These are phyloP conservation scores for Sparassis latifolia DNA, from an alignment of 1,284 basidiomycete species.

Conservation along the genomic window DNA sequence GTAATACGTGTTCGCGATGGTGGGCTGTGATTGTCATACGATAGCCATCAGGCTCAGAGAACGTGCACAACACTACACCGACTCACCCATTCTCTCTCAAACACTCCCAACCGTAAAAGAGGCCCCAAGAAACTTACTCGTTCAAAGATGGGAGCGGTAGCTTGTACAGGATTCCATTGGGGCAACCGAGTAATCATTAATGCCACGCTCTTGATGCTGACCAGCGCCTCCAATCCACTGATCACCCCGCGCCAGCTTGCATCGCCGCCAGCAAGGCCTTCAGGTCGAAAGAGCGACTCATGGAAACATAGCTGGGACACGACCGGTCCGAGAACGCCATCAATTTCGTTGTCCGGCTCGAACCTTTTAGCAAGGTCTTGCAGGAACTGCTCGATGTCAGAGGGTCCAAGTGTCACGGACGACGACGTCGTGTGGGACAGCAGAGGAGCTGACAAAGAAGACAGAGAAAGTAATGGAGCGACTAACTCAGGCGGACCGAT, in stretches of 20 bases:
- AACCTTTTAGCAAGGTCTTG: slow-evolving; percentile 69
- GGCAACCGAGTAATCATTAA: slow-evolving; percentile 67
- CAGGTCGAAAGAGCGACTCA: slow-evolving; percentile 50
- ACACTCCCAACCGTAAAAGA: slow-evolving; percentile 75
- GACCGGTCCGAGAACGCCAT: slow-evolving; percentile 43
- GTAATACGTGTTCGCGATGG: slow-evolving; percentile 76
- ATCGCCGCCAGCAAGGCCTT: slow-evolving; percentile 64
- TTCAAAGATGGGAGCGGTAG: slow-evolving; percentile 59
- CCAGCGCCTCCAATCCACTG: slow-evolving; percentile 75
- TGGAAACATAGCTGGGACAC: slow-evolving; percentile 55
- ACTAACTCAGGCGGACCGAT: slow-evolving; percentile 77
- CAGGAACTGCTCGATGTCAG: slow-evolving; percentile 65
- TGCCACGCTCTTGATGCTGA: slow-evolving; percentile 81
- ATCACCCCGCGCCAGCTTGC: slow-evolving; percentile 84
- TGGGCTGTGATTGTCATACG: slow-evolving; percentile 45
- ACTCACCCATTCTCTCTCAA: slow-evolving; percentile 83
- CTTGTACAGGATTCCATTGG: slow-evolving; percentile 62
- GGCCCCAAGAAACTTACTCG: slow-evolving; percentile 71
- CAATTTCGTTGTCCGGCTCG: slow-evolving; percentile 39
- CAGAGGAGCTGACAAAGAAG: slow-evolving; percentile 56
- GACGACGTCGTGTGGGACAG: slow-evolving; percentile 39
- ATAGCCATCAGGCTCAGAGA: background rate
- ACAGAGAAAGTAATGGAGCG: slow-evolving; percentile 65
- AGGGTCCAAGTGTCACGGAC: slow-evolving; percentile 34
- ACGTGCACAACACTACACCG: background rate